Conservation (phyloP, 139 green algal genomes). For the Spirogloea muscicola region DNA sequence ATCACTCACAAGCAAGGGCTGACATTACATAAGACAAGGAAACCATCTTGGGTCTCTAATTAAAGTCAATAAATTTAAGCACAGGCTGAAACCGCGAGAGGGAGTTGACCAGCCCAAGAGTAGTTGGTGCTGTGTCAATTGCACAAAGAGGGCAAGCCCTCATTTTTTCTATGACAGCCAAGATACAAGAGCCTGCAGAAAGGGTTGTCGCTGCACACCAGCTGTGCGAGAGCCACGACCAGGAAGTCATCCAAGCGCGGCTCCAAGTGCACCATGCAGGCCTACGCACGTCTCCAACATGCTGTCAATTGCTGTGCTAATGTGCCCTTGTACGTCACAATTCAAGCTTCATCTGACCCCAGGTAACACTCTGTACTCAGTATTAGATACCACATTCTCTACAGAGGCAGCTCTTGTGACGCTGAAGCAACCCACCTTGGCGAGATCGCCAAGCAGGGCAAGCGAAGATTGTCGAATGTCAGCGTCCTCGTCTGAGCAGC, state of each 20-base stretch:
- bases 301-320: too few relatives aligned
- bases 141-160: too few relatives aligned
- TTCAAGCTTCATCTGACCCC: too few relatives aligned
- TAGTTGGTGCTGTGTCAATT: too few relatives aligned
- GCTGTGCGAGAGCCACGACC: constrained; percentile 41
- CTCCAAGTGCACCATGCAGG: constrained; percentile 52
- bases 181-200: neutral
- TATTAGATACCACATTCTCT: constrained; percentile 2
- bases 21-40: too few relatives aligned
- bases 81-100: too few relatives aligned
- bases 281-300: constrained; percentile 2
- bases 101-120: too few relatives aligned
- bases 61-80: too few relatives aligned
- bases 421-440: constrained; percentile 45
- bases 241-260: constrained; percentile 52
- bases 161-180: neutral
- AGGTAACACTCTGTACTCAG: too few relatives aligned
- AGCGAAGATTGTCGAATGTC: constrained; percentile 86
- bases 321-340: too few relatives aligned
- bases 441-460: constrained; percentile 87
- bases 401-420: neutral
- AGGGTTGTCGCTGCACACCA: constrained; percentile 15
- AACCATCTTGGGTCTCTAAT: too few relatives aligned
- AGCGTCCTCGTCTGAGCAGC: constrained; percentile 51
- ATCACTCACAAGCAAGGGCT: too few relatives aligned